These are phyloP conservation scores for Flueggea neowawraea DNA, from an alignment of 441 rosid species.

Conservation along the genomic window DNA sequence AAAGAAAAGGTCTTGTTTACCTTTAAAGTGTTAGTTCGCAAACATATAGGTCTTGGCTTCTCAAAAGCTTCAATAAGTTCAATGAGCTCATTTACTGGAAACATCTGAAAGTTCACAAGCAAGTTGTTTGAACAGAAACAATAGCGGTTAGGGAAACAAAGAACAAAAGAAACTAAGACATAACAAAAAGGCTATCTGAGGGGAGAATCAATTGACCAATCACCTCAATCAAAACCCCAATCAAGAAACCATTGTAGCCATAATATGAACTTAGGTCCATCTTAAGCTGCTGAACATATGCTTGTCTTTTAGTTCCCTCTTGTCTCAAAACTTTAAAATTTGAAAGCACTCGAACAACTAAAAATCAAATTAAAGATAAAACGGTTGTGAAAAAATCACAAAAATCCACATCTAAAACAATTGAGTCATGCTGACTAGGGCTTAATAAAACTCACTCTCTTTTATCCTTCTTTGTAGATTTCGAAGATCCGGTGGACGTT, in stretches of 20 bases:
- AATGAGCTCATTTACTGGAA: constrained; percentile 87
- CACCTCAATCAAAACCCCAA: constrained; percentile 84
- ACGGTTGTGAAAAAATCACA: neutral
- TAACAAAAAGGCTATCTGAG: neutral
- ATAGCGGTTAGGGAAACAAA: too few species aligned
- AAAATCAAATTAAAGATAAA: constrained; percentile 9
- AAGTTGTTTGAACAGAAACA: neutral
- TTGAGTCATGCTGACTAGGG: neutral
- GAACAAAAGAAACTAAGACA: neutral
- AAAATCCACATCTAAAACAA: constrained; percentile 2
- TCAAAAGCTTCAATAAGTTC: constrained; percentile 91
- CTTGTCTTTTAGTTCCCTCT: constrained; percentile 68
- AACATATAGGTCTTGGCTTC: constrained; percentile 86
- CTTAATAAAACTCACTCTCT: constrained; percentile 53
- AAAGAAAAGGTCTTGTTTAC: constrained; percentile 27
- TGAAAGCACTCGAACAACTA: constrained; percentile 85
- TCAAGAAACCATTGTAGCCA: constrained; percentile 89
- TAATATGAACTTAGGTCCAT: constrained; percentile 72
- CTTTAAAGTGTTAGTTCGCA: constrained; percentile 91
- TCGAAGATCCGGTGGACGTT: constrained; percentile 63
- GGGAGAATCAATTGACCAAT: constrained; percentile 4
- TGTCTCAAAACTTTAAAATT: constrained; percentile 68
- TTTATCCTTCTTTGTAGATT: constrained; percentile 70
- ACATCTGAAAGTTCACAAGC: constrained; percentile 56
- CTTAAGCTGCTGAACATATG: constrained; percentile 66